Evolutionary conservation across 495 filamentous ascomycete genomes (phyloP), one percentile per base, ranked within the genome.

Genomic region (Hypomontagnella monticulosa): DNA sequence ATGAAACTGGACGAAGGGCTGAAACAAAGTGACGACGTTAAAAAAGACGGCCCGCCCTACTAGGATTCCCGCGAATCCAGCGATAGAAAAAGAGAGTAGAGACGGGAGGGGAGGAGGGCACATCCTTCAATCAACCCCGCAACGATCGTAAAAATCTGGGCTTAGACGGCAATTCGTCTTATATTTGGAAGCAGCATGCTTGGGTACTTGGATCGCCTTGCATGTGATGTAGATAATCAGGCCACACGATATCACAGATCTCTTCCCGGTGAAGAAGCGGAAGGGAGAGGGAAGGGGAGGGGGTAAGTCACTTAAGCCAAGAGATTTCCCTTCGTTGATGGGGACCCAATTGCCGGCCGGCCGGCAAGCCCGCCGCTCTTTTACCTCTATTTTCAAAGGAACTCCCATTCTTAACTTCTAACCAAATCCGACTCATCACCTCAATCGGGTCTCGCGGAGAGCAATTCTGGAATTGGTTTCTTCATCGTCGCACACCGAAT

Each of bases 1-100:
- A 60, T 65, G 62, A 73, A 70, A 79, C 76, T 48, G 64, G 62
- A 40, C 73, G 59, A 34, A 77, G 74, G 57, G 67, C 76, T 55
- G 72, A 74, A 63, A 88, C 88, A 19, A 89, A 90, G 73, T 84
- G 81, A 71, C 81, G 78, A 56, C 82, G 76, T 66, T 84, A 80
- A 73, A 52, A 51, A 57, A 15, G 36, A 47, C 49, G 57, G 58
- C 19, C 59, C 53, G 63, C 54, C 54, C 18, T 57, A 11, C 38
- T 11, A 15, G 16, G 34, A 58, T 20, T 55, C 34, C 33, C 9
- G n/a, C 37, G 15, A 1, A 32, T 36, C 33, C n/a, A 20, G 4
- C 20, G 11, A 51, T 3, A 27, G 23, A 27, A 6, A 27, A 3
- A 27, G 23, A 27, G 23, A 6, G 6, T 27, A 27, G 23, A 27